Evolutionary conservation across 495 filamentous ascomycete genomes (phyloP).

Genomic region (Neurospora sp.): DNA sequence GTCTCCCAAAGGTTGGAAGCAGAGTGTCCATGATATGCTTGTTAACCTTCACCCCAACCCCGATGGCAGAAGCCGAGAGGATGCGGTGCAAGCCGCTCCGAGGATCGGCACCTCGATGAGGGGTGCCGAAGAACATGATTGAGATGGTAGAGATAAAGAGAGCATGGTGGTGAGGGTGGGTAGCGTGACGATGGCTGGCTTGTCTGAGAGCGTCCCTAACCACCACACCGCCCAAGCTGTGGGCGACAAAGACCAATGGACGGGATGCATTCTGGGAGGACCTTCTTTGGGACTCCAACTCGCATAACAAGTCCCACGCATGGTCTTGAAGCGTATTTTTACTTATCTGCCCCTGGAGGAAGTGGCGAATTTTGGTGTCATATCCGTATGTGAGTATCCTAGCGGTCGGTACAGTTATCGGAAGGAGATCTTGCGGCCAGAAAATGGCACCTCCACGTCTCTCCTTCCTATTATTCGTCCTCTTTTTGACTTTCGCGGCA

Average conservation of each 20-base stretch:
- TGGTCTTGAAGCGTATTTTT: not conserved
- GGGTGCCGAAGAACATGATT: not conserved
- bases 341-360: not conserved
- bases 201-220: not conserved
- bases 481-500: not conserved
- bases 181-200: not conserved
- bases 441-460: not conserved
- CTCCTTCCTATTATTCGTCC: too few relatives aligned
- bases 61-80: not conserved
- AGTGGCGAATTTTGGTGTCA: slow-evolving; percentile 4
- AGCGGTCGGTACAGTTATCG: slow-evolving; percentile 10
- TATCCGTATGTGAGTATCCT: slow-evolving; percentile 21
- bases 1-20: not conserved
- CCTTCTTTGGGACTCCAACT: not conserved
- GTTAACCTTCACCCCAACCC: not conserved
- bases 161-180: not conserved
- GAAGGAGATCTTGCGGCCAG: slow-evolving; percentile 16
- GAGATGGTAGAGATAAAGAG: not conserved
- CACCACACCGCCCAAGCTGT: not conserved
- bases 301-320: not conserved
- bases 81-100: not conserved
- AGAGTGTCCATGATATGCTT: not conserved
- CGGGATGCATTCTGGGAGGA: not conserved
- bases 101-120: not conserved
- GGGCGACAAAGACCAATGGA: not conserved